Evolutionary conservation across 2,329 filamentous ascomycete genomes (phyloP).

Genomic region (Hawksworthiomyces lignivorus): DNA sequence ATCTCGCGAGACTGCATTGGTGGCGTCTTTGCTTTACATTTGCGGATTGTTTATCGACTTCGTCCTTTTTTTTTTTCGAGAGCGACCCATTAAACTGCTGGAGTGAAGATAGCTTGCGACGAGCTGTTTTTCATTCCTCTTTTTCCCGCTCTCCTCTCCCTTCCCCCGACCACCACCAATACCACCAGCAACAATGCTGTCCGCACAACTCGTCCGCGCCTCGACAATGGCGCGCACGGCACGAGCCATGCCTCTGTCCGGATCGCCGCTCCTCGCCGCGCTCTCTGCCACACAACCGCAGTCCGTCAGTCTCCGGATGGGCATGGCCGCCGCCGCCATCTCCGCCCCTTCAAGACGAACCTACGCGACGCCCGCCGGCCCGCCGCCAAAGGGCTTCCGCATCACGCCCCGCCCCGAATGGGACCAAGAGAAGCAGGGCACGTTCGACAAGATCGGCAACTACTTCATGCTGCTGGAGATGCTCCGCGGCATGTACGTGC

Average conservation of each 20-base stretch:
- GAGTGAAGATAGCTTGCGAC: too few species aligned
- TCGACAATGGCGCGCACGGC: neutral
- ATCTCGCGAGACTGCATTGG: too few species aligned
- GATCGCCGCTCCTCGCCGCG: neutral
- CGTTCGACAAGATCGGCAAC: slow-evolving; percentile 77
- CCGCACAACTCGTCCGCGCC: slow-evolving; percentile 15
- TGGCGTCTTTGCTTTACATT: too few species aligned
- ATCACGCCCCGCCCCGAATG: slow-evolving; percentile 65
- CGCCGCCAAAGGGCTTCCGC: slow-evolving; percentile 75
- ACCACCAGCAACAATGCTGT: too few species aligned
- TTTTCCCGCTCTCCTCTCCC: neutral
- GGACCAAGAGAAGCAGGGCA: slow-evolving; percentile 70
- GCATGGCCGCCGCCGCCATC: slow-evolving; percentile 2
- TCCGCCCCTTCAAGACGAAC: slow-evolving; percentile 15
- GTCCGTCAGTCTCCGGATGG: too few species aligned
- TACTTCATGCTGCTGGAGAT: slow-evolving; percentile 97
- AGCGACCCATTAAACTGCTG: too few species aligned
- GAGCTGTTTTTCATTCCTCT: too few species aligned
- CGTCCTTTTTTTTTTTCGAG: neutral
- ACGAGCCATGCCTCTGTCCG: slow-evolving; percentile 3
- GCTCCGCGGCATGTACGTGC: slow-evolving; percentile 94
- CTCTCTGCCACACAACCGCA: slow-evolving; percentile 1
- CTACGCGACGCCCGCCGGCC: slow-evolving; percentile 66
- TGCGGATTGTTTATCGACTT: too few species aligned
- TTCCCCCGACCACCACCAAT: slow-evolving; percentile 6